A percentile compares a stretch with the other conserved stretches of the same genome.
Evolutionary conservation across 139 green algal species (phyloP).

Genomic region (Auxenochlorella pyrenoidosa): DNA sequence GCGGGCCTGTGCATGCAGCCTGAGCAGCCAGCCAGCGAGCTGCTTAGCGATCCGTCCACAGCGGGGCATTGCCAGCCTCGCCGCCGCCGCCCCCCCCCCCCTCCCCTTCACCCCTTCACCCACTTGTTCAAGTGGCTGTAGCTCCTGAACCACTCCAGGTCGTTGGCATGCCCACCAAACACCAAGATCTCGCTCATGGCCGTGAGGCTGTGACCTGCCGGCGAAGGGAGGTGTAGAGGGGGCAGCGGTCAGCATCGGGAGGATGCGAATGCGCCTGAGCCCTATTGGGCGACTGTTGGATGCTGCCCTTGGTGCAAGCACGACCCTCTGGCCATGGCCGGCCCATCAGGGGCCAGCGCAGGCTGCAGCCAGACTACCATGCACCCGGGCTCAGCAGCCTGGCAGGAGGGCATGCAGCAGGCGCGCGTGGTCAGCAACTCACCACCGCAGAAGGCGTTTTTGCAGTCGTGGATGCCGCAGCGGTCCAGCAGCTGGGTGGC

Average conservation of each 20-base stretch:
- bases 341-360: too few relatives aligned
- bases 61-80: too few relatives aligned
- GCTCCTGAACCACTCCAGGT: conserved; percentile 14
- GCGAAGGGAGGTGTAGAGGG: neutral
- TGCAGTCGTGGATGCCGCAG: conserved; percentile 7
- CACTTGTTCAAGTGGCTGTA: neutral
- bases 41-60: too few relatives aligned
- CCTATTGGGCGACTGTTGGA: too few relatives aligned
- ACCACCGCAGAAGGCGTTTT: conserved; percentile 17
- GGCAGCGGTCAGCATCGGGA: neutral
- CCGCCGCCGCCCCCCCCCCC: too few relatives aligned
- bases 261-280: neutral
- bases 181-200: conserved; percentile 2
- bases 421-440: neutral
- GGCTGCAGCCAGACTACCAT: too few relatives aligned
- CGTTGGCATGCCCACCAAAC: conserved; percentile 9
- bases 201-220: conserved; percentile 5
- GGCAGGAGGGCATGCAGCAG: too few relatives aligned
- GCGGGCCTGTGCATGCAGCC: too few relatives aligned
- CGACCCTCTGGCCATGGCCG: too few relatives aligned
- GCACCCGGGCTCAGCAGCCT: too few relatives aligned
- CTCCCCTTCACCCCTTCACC: neutral
- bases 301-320: too few relatives aligned
- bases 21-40: too few relatives aligned
- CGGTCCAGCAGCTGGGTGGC: neutral